Conservation (phyloP, 805 yeast species). For the Ogataea chonburiensis region DNA sequence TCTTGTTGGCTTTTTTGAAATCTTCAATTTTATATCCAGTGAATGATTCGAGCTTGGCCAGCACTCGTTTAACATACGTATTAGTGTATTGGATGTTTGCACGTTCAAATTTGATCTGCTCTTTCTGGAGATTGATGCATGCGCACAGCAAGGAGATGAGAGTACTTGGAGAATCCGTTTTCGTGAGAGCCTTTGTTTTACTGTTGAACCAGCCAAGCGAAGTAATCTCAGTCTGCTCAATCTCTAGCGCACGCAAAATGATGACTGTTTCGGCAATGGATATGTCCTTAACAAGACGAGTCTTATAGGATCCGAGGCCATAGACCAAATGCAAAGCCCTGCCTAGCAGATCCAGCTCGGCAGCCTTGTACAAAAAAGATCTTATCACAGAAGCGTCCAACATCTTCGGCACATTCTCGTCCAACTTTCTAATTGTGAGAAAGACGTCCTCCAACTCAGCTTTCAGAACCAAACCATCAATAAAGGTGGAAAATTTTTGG, state of each 20-base stretch:
- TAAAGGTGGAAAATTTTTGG: conserved; percentile 25
- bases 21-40: conserved; percentile 7
- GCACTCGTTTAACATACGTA: conserved; percentile 6
- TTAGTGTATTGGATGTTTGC: conserved; percentile 1
- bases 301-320: conserved; percentile 18
- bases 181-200: conserved; percentile 20
- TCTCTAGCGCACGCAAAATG: conserved; percentile 26
- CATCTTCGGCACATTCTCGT: conserved; percentile 18
- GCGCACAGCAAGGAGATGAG: conserved; percentile 16
- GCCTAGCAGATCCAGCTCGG: conserved; percentile 23
- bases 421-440: conserved; percentile 18
- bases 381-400: conserved; percentile 26
- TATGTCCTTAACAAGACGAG: conserved; percentile 14
- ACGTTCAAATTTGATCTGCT: conserved; percentile 9
- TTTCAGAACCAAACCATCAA: conserved; percentile 21
- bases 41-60: conserved; percentile 6
- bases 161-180: conserved; percentile 6
- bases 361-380: conserved; percentile 27
- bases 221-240: conserved; percentile 12
- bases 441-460: conserved; percentile 27
- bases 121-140: conserved; percentile 13
- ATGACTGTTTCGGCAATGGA: conserved; percentile 27
- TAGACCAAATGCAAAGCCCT: conserved; percentile 23
- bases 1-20: conserved; percentile 7
- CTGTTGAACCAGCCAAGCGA: conserved; percentile 18